A percentile compares a stretch with the other conserved stretches of the same genome.
Evolutionary conservation across 2,329 filamentous ascomycete genomes (phyloP).

Genomic region (Phaeoacremonium minimum): DNA sequence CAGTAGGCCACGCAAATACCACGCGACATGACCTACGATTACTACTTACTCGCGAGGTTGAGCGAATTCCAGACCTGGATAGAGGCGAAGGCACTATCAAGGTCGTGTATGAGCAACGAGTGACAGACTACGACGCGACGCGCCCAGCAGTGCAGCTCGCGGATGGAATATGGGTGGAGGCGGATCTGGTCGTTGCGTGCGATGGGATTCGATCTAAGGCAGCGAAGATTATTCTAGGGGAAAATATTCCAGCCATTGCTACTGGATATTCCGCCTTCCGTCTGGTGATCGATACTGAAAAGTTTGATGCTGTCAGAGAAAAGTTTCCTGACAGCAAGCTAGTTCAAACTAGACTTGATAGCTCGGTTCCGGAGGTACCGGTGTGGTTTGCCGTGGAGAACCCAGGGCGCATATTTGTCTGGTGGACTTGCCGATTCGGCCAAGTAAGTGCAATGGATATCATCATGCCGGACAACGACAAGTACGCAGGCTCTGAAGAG

Average conservation of each 20-base stretch:
- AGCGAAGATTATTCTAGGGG: neutral
- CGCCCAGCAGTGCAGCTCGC: neutral
- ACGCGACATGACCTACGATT: neutral
- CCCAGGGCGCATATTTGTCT: neutral
- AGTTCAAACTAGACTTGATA: neutral
- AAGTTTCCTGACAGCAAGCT: neutral
- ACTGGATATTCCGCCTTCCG: neutral
- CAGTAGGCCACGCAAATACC: neutral
- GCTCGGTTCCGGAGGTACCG: neutral
- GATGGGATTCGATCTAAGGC: conserved; percentile 1
- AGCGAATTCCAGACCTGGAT: neutral
- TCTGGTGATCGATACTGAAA: neutral
- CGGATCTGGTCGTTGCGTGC: conserved; percentile 1
- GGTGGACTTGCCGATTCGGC: conserved; percentile 1
- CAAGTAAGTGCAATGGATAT: neutral
- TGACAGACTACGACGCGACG: neutral
- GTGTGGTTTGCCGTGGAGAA: conserved; percentile 1
- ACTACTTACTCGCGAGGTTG: neutral
- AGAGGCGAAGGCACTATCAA: neutral
- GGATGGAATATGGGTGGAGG: neutral
- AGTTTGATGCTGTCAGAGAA: neutral
- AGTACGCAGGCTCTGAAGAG: neutral
- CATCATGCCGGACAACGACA: neutral
- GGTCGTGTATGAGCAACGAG: neutral
- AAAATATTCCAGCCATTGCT: neutral